phyloP scores from a whole-genome alignment of 2,329 filamentous ascomycete genomes.

The Rhynchosporium graminicola region DNA sequence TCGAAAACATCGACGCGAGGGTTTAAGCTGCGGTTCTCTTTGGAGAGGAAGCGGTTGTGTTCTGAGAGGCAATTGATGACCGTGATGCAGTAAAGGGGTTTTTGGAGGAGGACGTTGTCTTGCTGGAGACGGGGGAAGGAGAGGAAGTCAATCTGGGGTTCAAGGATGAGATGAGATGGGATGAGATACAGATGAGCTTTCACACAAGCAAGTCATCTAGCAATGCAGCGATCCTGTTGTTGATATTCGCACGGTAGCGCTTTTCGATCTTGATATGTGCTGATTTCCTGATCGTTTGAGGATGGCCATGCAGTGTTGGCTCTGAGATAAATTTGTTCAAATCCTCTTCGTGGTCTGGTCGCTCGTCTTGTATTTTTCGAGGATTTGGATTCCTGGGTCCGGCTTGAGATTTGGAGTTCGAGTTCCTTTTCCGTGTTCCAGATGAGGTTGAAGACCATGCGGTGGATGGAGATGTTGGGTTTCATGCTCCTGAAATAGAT shows the following conservation, averaged over 20 bases:
- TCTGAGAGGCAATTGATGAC: slow-evolving; percentile 85
- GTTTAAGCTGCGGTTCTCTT: slow-evolving; percentile 80
- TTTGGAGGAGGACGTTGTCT: slow-evolving; percentile 70
- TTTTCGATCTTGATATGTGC: slow-evolving; percentile 88
- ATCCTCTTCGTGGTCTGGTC: too few relatives aligned
- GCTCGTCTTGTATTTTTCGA: too few relatives aligned
- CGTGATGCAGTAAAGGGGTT: slow-evolving; percentile 40
- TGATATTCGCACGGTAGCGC: slow-evolving; percentile 79
- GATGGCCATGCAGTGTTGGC: slow-evolving; percentile 8
- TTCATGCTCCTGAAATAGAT: slow-evolving; percentile 36
- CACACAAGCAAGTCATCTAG: slow-evolving; percentile 72
- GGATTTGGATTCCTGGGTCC: too few relatives aligned
- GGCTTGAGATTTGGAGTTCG: slow-evolving; percentile 16
- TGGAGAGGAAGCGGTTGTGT: slow-evolving; percentile 75
- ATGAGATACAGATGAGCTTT: slow-evolving; percentile 39
- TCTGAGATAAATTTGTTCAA: slow-evolving; percentile 43
- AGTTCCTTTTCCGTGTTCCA: slow-evolving; percentile 47
- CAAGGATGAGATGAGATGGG: background rate
- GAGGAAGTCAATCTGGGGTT: too few relatives aligned
- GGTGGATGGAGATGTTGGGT: slow-evolving; percentile 48
- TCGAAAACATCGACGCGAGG: slow-evolving; percentile 74
- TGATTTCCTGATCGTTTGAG: slow-evolving; percentile 67
- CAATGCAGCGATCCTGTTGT: slow-evolving; percentile 78
- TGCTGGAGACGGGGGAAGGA: background rate
- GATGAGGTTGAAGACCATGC: slow-evolving; percentile 44